phyloP scores from a whole-genome alignment of 768 basidiomycete species.

The Boletus coccyginus region DNA sequence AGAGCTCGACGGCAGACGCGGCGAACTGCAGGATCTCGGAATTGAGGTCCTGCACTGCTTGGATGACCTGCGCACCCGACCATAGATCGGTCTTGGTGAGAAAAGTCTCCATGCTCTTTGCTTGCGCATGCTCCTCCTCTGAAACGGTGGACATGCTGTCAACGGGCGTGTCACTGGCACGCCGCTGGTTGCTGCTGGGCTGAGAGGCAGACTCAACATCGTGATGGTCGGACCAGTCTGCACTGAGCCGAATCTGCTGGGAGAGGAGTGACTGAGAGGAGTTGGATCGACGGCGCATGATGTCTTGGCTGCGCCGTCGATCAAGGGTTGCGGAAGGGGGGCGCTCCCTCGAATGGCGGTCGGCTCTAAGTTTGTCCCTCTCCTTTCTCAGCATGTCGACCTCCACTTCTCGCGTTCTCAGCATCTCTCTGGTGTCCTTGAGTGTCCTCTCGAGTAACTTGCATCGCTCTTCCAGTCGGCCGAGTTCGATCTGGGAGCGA shows the following conservation, averaged over 20 bases:
- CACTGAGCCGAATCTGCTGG: conserved; percentile 31
- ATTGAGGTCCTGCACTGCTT: conserved; percentile 77
- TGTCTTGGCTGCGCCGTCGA: conserved; percentile 29
- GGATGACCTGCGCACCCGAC: conserved; percentile 77
- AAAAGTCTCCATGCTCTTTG: conserved; percentile 60
- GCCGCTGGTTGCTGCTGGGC: conserved; percentile 10
- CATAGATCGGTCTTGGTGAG: conserved; percentile 71
- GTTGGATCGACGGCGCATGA: conserved; percentile 28
- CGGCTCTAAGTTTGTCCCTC: conserved; percentile 29
- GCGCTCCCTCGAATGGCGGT: conserved; percentile 21
- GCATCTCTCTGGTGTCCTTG: conserved; percentile 58
- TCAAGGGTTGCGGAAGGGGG: conserved; percentile 20
- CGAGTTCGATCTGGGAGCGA: conserved; percentile 50
- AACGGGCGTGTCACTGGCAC: conserved; percentile 6
- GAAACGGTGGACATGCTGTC: conserved; percentile 33
- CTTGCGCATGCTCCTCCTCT: conserved; percentile 56
- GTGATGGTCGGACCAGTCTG: conserved; percentile 32
- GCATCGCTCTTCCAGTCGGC: conserved; percentile 60
- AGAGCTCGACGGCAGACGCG: conserved; percentile 69
- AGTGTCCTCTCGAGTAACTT: conserved; percentile 60
- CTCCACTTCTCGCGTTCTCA: conserved; percentile 58
- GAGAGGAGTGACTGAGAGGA: conserved; percentile 30
- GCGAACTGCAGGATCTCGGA: conserved; percentile 80
- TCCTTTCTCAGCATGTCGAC: conserved; percentile 50
- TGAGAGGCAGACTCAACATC: conserved; percentile 19